Evolutionary conservation across 495 filamentous ascomycete genomes (phyloP).

Genomic region (Tetracladium marchalianum): DNA sequence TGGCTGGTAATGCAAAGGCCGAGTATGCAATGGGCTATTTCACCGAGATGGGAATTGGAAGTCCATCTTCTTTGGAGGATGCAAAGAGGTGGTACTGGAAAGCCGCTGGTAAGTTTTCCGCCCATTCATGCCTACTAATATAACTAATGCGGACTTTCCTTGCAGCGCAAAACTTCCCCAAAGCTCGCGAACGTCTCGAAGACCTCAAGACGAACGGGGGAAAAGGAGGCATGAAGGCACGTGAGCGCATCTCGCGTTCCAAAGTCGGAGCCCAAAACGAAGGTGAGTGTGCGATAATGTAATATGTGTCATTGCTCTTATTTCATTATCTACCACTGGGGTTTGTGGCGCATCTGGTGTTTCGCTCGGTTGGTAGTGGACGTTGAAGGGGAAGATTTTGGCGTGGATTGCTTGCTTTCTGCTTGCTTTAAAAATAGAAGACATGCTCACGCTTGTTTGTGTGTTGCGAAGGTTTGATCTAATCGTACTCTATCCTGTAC

Average conservation of each 20-base stretch:
- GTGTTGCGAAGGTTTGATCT: too few relatives aligned
- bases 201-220: constrained; percentile 74
- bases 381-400: too few relatives aligned
- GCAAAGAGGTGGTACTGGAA: constrained; percentile 98
- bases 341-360: not conserved
- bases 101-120: constrained; percentile 72
- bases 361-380: not conserved
- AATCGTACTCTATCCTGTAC: too few relatives aligned
- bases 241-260: constrained; percentile 74
- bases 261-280: constrained; percentile 78
- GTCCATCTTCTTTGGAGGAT: constrained; percentile 75
- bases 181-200: constrained; percentile 83
- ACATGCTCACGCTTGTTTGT: too few relatives aligned
- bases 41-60: constrained; percentile 91
- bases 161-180: constrained; percentile 84
- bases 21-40: constrained; percentile 99
- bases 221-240: constrained; percentile 49
- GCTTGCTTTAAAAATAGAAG: too few relatives aligned
- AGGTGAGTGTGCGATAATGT: constrained; percentile 81
- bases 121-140: constrained; percentile 3
- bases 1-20: constrained; percentile 76
- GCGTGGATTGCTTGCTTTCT: too few relatives aligned
- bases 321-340: not conserved
- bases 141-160: constrained; percentile 8
- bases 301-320: constrained; percentile 5